Conservation (phyloP, 2,329 filamentous ascomycete genomes). For the Bisporella sp. region DNA sequence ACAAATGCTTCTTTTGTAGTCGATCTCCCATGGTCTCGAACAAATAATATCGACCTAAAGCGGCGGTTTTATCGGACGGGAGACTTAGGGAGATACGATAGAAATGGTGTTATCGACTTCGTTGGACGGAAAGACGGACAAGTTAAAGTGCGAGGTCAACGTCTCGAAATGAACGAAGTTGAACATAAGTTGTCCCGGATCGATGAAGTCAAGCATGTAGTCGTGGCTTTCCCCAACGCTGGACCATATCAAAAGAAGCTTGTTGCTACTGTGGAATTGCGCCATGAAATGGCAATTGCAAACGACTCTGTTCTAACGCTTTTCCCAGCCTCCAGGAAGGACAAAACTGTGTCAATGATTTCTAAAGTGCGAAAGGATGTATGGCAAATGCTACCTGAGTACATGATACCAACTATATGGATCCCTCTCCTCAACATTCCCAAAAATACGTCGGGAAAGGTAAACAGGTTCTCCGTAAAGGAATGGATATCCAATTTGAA, state of each 20-base stretch:
- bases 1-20: not conserved
- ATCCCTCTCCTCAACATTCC: not conserved
- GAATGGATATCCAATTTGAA: too few species aligned
- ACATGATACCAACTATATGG: not conserved
- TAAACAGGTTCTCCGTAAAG: not conserved
- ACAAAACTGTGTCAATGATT: not conserved
- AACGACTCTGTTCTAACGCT: not conserved
- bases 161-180: slow-evolving; percentile 60
- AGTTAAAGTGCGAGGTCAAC: slow-evolving; percentile 57
- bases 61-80: not conserved
- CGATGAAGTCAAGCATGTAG: not conserved
- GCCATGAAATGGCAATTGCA: too few species aligned
- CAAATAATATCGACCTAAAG: not conserved
- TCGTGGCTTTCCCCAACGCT: not conserved
- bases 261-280: not conserved
- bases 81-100: slow-evolving; percentile 37
- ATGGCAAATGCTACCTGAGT: not conserved
- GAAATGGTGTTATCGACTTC: slow-evolving; percentile 53
- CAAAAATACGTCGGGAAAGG: not conserved
- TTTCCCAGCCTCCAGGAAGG: not conserved
- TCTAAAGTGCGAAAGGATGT: not conserved
- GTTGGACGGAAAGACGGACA: slow-evolving; percentile 57
- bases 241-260: not conserved
- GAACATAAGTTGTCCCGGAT: slow-evolving; percentile 15
- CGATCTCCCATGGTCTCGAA: not conserved